phyloP scores from a whole-genome alignment of 306 rosid species.

The Malus sylvestris region DNA sequence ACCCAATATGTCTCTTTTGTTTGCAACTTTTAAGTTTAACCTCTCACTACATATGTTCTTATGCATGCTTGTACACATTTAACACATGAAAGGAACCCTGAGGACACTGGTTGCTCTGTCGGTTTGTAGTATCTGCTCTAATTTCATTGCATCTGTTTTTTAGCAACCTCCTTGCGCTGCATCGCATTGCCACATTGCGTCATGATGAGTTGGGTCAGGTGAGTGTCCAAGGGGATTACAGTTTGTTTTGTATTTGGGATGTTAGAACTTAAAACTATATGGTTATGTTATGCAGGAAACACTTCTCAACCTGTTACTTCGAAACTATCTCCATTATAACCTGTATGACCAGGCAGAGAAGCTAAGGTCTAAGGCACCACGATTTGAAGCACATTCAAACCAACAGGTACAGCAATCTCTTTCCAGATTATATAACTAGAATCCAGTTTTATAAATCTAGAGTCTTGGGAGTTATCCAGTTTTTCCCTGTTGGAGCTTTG shows the following conservation, averaged over 20 bases:
- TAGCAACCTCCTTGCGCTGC: constrained; percentile 61
- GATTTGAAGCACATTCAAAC: constrained; percentile 64
- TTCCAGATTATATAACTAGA: neutral
- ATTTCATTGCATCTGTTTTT: neutral
- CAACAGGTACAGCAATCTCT: constrained; percentile 40
- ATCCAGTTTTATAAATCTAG: neutral
- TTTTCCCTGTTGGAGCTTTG: neutral
- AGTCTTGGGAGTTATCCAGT: neutral
- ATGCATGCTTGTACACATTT: neutral
- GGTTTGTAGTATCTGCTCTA: neutral
- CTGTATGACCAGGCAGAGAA: constrained; percentile 61
- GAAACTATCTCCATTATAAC: constrained; percentile 59
- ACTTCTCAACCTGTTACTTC: constrained; percentile 28
- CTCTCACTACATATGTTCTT: neutral
- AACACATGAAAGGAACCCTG: neutral
- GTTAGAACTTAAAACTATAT: constrained; percentile 5
- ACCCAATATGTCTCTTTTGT: neutral
- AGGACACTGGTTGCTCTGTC: neutral
- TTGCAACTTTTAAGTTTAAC: neutral
- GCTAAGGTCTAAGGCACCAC: constrained; percentile 67
- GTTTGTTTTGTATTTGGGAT: neutral
- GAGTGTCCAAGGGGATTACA: constrained; percentile 12
- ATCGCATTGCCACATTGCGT: constrained; percentile 53
- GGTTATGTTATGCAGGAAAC: constrained; percentile 45
- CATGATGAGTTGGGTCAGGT: constrained; percentile 74